phyloP scores from a whole-genome alignment of 495 filamentous ascomycete genomes.

The Viridothelium virens region DNA sequence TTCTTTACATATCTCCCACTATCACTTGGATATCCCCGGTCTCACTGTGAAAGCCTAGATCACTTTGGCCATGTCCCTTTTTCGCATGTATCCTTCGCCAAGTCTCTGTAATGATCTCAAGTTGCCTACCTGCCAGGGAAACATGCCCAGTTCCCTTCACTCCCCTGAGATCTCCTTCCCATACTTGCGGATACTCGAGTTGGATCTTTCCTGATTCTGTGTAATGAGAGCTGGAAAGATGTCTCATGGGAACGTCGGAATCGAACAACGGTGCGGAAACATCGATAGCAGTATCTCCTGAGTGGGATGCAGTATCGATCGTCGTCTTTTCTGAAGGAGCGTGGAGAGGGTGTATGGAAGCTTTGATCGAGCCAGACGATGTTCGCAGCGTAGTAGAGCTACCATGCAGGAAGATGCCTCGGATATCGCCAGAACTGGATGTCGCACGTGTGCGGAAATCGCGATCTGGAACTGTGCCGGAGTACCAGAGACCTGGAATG shows the following conservation, averaged over 20 bases:
- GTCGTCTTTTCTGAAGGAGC: conserved; percentile 15
- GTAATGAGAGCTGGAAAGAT: conserved; percentile 25
- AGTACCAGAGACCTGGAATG: background rate
- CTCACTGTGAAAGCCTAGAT: background rate
- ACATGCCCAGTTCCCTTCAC: background rate
- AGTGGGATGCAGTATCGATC: conserved; percentile 22
- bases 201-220: conserved; percentile 24
- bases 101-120: background rate
- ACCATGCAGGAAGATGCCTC: conserved; percentile 31
- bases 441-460: conserved; percentile 28
- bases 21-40: background rate
- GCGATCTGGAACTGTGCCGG: conserved; percentile 23
- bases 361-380: conserved; percentile 25
- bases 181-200: conserved; percentile 32
- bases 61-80: background rate
- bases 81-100: background rate
- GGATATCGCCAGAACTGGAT: conserved; percentile 23
- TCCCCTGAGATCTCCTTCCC: conserved; percentile 25
- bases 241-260: conserved; percentile 16
- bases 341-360: conserved; percentile 26
- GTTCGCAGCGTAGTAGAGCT: conserved; percentile 20
- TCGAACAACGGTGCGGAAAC: conserved; percentile 21
- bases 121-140: background rate
- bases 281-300: conserved; percentile 22
- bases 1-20: background rate